These are phyloP conservation scores for Aspergillus sclerotioniger DNA, from an alignment of 495 filamentous ascomycete genomes.

Conservation along the genomic window DNA sequence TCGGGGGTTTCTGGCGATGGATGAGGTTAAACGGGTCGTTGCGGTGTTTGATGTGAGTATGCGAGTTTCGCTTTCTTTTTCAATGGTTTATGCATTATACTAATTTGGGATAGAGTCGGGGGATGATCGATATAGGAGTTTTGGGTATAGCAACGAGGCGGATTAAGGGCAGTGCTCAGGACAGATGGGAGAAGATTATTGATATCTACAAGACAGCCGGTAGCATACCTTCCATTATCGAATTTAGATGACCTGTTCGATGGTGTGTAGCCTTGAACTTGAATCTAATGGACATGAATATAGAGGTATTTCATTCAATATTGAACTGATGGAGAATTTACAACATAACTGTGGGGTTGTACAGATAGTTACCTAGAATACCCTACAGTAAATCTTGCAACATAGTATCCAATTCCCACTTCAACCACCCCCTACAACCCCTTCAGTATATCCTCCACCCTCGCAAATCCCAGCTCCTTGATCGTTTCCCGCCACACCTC, in stretches of 20 bases:
- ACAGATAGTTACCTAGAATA: too few relatives aligned
- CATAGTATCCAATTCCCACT: too few relatives aligned
- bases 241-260: neutral
- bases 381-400: too few relatives aligned
- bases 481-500: conserved; percentile 45
- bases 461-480: conserved; percentile 39
- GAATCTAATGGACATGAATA: too few relatives aligned
- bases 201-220: neutral
- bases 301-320: too few relatives aligned
- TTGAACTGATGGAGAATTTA: too few relatives aligned
- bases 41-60: conserved; percentile 4
- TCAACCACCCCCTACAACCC: neutral
- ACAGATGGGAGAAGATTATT: neutral
- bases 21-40: neutral
- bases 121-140: conserved; percentile 8
- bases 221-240: neutral
- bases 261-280: too few relatives aligned
- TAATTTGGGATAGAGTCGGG: neutral
- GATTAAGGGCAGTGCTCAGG: neutral
- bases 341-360: too few relatives aligned
- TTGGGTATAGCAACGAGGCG: neutral
- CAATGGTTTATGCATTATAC: neutral
- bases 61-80: neutral
- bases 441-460: conserved; percentile 30
- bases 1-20: neutral